Evolutionary conservation across 768 basidiomycete species (phyloP), one percentile per base, ranked within the genome.

Genomic region (Sporobolomyces roseus): DNA sequence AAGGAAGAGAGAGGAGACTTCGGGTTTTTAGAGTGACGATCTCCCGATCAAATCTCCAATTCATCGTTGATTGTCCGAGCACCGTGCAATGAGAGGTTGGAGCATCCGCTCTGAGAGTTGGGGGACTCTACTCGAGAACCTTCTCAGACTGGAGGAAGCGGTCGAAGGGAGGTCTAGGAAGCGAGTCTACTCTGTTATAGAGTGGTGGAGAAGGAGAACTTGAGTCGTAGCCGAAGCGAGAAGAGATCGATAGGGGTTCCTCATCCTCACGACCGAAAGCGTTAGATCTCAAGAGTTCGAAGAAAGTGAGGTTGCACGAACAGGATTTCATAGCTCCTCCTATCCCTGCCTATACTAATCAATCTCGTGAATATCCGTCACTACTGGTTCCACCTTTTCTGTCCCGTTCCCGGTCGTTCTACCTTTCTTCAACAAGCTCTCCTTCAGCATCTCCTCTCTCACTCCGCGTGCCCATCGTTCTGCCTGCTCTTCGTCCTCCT

Each of bases 381-480:
- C n/a, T n/a, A n/a, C n/a, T n/a, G n/a, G n/a, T n/a, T n/a, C n/a
- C n/a, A n/a, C n/a, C 3, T 46, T 29, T 25, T 30, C 43, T 5
- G 10, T 29, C 45, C 4, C 13, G 1, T 29, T 48, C 45, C 56
- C 41, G 38, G 45, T 32, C 29, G 45, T 33, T 33, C 43, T 60
- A 38, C 58, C 58, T 17, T 33, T 41, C n/a, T 53, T 45, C 9
- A 68, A 33, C 21, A 68, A 35, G 23, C 55, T 59, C 3, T 68
- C 67, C 16, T 50, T 35, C 16, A 68, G 45, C 61, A 68, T 63
- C 9, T 60, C 62, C 35, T 68, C 61, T 49, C 33, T 46, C 21
- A 63, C 62, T 43, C 46, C 27, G 27, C 67, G 16, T 19, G 67
- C 67, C 61, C 56, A 68, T 14, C 56, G 61, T 32, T 68, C 67